These are phyloP conservation scores for Tuber brumale DNA, from an alignment of 495 filamentous ascomycete species.

Conservation along the genomic window DNA sequence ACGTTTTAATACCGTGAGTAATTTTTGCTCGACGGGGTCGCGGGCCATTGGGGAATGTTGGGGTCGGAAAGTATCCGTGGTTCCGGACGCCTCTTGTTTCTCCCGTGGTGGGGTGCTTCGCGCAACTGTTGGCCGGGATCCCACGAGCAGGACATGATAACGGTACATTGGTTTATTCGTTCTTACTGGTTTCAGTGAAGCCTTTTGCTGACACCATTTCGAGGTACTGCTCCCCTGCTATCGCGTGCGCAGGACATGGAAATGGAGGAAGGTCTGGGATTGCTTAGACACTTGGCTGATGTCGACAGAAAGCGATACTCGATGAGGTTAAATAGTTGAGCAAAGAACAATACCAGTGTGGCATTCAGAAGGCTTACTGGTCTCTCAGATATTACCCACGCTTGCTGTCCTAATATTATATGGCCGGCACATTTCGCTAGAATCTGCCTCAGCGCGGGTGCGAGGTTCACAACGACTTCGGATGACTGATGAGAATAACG, in stretches of 20 bases:
- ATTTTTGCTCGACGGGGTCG: conserved; percentile 92
- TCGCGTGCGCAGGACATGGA: conserved; percentile 70
- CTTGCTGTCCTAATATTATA: conserved; percentile 37
- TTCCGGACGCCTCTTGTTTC: conserved; percentile 90
- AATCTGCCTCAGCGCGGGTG: conserved; percentile 39
- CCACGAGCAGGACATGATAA: conserved; percentile 88
- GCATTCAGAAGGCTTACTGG: conserved; percentile 86
- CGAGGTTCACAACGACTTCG: conserved; percentile 47
- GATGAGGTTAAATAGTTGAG: conserved; percentile 66
- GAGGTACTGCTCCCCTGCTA: conserved; percentile 71
- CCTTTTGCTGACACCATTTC: conserved; percentile 8
- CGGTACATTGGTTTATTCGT: conserved; percentile 50
- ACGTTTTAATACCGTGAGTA: conserved; percentile 99
- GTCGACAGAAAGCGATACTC: conserved; percentile 41
- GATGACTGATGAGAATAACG: conserved; percentile 62
- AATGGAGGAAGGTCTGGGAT: conserved; percentile 57
- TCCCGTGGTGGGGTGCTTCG: conserved; percentile 94
- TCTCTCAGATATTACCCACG: conserved; percentile 79
- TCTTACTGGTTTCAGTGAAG: neutral
- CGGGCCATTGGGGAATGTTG: conserved; percentile 84
- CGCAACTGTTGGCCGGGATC: conserved; percentile 67
- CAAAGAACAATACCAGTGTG: conserved; percentile 85
- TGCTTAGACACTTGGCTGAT: conserved; percentile 59
- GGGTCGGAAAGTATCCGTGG: conserved; percentile 75
- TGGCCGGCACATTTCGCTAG: conserved; percentile 38